Percentiles rank a stretch among this genome's conserved stretches.
Evolutionary conservation across 2,329 filamentous ascomycete species (phyloP).

Genomic region (Dactylella cylindrospora): DNA sequence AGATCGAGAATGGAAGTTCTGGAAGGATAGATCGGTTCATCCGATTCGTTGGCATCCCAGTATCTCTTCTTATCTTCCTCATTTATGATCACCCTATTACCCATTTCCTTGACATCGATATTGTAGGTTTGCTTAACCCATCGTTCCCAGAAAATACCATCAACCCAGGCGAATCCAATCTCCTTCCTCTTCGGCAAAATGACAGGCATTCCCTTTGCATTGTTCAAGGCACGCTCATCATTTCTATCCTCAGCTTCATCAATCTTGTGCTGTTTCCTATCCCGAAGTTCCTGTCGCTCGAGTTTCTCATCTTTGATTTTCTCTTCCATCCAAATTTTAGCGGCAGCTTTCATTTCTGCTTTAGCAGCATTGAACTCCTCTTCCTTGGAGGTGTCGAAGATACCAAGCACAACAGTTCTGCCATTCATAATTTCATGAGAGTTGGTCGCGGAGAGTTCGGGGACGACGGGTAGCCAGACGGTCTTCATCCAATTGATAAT

Average conservation of each 20-base stretch:
- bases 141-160: conserved; percentile 94
- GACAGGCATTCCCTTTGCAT: conserved; percentile 87
- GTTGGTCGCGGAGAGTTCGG: conserved; percentile 87
- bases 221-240: conserved; percentile 80
- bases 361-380: conserved; percentile 77
- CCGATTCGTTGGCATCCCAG: conserved; percentile 89
- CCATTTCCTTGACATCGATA: conserved; percentile 76
- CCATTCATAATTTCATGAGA: conserved; percentile 92
- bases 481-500: conserved; percentile 92
- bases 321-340: conserved; percentile 97
- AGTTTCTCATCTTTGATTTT: conserved; percentile 88
- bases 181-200: conserved; percentile 89
- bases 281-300: conserved; percentile 87
- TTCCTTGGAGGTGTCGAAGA: conserved; percentile 76
- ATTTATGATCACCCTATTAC: conserved; percentile 92
- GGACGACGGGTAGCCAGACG: conserved; percentile 93
- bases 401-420: conserved; percentile 89
- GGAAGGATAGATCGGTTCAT: conserved; percentile 84
- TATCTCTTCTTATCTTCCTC: conserved; percentile 95
- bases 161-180: conserved; percentile 94
- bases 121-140: conserved; percentile 96
- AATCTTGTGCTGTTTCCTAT: conserved; percentile 90
- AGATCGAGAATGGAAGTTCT: conserved; percentile 90
- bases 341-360: conserved; percentile 91
- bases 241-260: conserved; percentile 93